Conservation (phyloP, 768 basidiomycete species). For the Pleurotus tuber-regium region DNA sequence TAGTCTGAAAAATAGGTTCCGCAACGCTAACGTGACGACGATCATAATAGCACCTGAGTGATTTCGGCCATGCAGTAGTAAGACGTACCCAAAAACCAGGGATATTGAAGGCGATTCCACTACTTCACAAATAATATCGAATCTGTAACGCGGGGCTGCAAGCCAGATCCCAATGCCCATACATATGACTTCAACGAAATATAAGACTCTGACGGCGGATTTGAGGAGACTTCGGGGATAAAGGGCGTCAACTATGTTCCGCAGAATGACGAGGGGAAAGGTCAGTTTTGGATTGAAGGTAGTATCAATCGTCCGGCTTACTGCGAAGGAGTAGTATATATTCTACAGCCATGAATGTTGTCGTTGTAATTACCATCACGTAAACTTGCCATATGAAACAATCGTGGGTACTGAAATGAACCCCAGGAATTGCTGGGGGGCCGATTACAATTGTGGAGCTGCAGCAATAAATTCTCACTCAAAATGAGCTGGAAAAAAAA, state of each 20-base stretch:
- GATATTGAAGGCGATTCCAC: conserved; percentile 23
- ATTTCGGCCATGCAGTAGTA: neutral
- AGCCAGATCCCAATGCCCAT: conserved; percentile 3
- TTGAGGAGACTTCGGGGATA: neutral
- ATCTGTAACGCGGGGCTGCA: neutral
- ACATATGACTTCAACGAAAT: neutral
- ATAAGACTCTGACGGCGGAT: neutral
- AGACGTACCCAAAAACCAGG: conserved; percentile 30
- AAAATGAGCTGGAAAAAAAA: neutral
- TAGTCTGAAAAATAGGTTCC: conserved; percentile 9
- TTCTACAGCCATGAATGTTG: no score
- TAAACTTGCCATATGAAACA: conserved; percentile 44
- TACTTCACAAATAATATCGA: neutral
- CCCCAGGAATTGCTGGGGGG: conserved; percentile 29
- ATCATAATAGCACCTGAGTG: neutral
- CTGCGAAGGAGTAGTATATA: no score
- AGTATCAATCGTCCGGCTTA: no score
- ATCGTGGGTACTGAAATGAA: conserved; percentile 34
- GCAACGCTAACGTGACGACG: neutral
- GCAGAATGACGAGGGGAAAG: neutral
- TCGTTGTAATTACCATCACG: no score
- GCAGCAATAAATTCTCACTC: neutral
- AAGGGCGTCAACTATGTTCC: conserved; percentile 1
- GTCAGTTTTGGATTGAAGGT: no score
- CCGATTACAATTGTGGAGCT: conserved; percentile 34